Evolutionary conservation across 495 filamentous ascomycete species (phyloP), one percentile per base, ranked within the genome.

Genomic region (Daldinia concentrica): DNA sequence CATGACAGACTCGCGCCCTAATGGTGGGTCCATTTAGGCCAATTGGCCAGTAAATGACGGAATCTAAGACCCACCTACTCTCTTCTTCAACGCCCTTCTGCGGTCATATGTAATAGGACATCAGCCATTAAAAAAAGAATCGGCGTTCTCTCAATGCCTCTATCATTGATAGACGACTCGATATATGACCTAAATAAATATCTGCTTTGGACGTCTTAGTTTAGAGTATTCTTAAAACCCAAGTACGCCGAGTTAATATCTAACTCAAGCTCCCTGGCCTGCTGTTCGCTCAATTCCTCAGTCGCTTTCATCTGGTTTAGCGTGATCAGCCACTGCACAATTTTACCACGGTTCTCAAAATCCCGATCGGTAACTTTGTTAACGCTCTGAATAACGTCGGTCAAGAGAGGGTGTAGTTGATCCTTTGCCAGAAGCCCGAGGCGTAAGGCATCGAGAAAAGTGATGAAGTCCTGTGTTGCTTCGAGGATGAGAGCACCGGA

Each of bases 401-500:
- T 94, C 1, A 98, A 85, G 1, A 98, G 83, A 17, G 96, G 96
- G 74, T 99, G 96, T 15, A 99, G 84, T 58, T 94, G 93, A 80
- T 99, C 95, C 78, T 99, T 99, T 6, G 94, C 93, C 12, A 94
- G 83, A 80, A 97, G 88, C 24, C 93, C 92, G 41, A 99, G 85
- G 73, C 92, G 91, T 72, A 98, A 84, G 24, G 95, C 96, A 79
- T 99, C 96, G 51, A 99, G 84, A 80, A 98, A 94, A 0, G 96
- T 99, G 79, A 99, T 98, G 76, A 99, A 99, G 77, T 97, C 94
- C 79, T 98, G 93, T 4, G 95, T 97, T 4, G 95, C 94, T 55
- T 92, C 87, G 29, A 95, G 79, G 62, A 97, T 93, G 39, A 95
- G 84, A 43, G 89, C 87, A 27, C 92, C 92, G 19, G 90, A 90